Base-by-base conservation (phyloP, 495 filamentous ascomycete genomes). In the Penicillium ochrochloron region DNA sequence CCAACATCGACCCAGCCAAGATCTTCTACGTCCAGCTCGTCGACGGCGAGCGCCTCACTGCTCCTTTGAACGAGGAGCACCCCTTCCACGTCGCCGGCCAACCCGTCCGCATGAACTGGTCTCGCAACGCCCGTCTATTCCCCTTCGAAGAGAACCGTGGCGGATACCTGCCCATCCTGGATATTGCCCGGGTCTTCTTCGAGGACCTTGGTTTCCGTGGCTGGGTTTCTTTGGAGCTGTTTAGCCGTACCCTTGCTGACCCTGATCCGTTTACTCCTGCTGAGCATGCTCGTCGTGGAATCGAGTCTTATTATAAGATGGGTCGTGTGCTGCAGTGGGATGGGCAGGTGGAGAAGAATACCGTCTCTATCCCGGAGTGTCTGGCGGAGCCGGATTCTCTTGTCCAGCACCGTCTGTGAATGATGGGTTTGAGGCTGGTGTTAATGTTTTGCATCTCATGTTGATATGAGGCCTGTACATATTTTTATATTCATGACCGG, bases 11-110 rank as follows among this genome's bases (percentile, higher is more conserved):
- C 56, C 75, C 87, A 5, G 71, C 76, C 41, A 94, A 93, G 78
- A 81, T 96, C 7, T 92, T 92, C 70, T 92, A 90, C 65, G 83
- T 94, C 7, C 92, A 96, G 76, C 81, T 94, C 35, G 90, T 90
- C 11, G 91, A 96, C 64, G 92, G 87, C 15, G 90, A 91, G 72
- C 79, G 84, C 27, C 78, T 93, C 2, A 59, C 64, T 2, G 68
- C 78, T 21, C 90, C 90, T 8, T 76, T 94, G 5, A 75, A 86
- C 5, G 77, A 82, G 37, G 82, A 79, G 9, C 91, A 94, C 69
- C 77, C 82, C 15, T 93, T 87, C 74, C 83, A 90, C 71, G 78
- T 87, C 9, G 64, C 81, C 0, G 84, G 79, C 9, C 89, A 93
- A 74, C 86, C 86, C 54, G 73, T 82, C 3, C 78, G 89, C 21